Conservation (phyloP, 306 rosid genomes). For the Malus sylvestris region DNA sequence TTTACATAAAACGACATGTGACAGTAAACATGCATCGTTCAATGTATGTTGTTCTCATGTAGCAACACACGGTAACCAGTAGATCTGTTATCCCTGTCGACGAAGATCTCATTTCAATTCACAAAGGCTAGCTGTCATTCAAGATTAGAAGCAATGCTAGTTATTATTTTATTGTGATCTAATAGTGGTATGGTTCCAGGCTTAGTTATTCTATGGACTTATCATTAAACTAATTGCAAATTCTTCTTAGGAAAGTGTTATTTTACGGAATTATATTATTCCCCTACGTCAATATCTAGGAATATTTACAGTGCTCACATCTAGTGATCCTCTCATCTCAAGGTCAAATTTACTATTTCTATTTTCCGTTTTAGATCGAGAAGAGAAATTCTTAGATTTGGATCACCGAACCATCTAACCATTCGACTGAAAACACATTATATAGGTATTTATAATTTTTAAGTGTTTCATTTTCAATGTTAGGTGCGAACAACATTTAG, state of each 20-base stretch:
- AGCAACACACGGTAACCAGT: neutral
- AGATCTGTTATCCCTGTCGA: conserved; percentile 13
- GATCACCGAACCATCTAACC: too few species aligned
- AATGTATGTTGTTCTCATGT: too few species aligned
- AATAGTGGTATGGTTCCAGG: neutral
- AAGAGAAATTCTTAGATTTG: too few species aligned
- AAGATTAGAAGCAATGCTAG: neutral
- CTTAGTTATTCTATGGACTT: neutral
- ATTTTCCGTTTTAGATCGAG: too few species aligned
- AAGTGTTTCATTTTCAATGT: too few species aligned
- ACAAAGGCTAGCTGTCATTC: conserved; percentile 15
- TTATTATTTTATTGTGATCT: neutral
- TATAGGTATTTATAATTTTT: too few species aligned
- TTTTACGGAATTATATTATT: neutral
- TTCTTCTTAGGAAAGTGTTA: neutral
- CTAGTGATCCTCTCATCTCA: neutral
- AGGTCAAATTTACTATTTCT: neutral
- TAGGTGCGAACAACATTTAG: too few species aligned
- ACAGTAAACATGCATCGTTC: too few species aligned
- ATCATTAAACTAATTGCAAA: neutral
- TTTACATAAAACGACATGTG: too few species aligned
- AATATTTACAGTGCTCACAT: neutral
- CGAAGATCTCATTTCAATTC: neutral
- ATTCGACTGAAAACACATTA: too few species aligned
- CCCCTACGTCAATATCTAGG: too few species aligned